Conservation (phyloP, 768 basidiomycete species). For the Lentinula raphanica region DNA sequence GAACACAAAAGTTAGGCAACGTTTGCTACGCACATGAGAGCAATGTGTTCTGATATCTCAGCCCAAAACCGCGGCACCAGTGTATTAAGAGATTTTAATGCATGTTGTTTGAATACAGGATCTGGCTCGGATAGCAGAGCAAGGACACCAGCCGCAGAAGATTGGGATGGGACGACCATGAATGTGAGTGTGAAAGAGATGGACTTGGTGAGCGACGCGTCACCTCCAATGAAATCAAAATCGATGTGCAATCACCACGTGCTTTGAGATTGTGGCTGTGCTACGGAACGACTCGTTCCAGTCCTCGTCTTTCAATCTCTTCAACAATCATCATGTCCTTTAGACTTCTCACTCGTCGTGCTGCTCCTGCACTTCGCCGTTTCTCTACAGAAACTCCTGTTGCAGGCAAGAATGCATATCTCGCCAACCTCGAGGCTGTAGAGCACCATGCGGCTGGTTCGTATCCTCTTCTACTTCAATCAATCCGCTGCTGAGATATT, state of each 20-base stretch:
- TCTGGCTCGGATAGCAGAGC: constrained; percentile 89
- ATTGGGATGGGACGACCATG: constrained; percentile 71
- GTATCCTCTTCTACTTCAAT: constrained; percentile 4
- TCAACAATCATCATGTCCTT: constrained; percentile 37
- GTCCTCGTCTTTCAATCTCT: neutral
- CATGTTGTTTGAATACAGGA: constrained; percentile 83
- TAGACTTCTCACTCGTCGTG: constrained; percentile 44
- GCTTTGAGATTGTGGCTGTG: neutral
- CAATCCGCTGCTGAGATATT: neutral
- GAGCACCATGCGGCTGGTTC: constrained; percentile 63
- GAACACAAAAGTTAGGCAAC: constrained; percentile 10
- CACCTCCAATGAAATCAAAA: constrained; percentile 17
- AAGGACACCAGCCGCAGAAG: constrained; percentile 85
- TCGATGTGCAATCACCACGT: neutral
- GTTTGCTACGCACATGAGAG: constrained; percentile 63
- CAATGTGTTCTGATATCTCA: constrained; percentile 94
- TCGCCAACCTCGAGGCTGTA: constrained; percentile 50
- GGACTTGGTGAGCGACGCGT: constrained; percentile 35
- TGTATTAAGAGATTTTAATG: constrained; percentile 73
- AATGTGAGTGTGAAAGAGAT: constrained; percentile 19
- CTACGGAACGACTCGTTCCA: neutral
- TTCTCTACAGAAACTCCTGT: constrained; percentile 31
- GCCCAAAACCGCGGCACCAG: constrained; percentile 97
- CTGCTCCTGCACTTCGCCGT: constrained; percentile 31
- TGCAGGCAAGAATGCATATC: constrained; percentile 36